Evolutionary conservation across 176 grass and related monocot species (phyloP).

Genomic region (Oryza meyeriana): DNA sequence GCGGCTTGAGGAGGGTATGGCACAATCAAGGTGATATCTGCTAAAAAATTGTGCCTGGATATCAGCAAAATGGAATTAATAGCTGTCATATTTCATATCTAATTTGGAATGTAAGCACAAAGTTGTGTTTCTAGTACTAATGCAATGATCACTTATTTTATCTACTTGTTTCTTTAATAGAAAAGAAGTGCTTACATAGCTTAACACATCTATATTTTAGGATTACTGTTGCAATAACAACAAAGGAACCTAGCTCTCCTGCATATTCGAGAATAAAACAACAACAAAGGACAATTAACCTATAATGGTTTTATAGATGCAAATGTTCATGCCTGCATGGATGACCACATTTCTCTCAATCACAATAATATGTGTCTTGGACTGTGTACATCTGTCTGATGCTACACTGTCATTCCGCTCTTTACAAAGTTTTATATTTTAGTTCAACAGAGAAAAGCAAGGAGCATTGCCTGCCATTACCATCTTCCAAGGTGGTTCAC

Average conservation of each 20-base stretch:
- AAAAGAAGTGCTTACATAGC: background rate
- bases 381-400: background rate
- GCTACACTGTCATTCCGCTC: background rate
- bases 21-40: conserved; percentile 4
- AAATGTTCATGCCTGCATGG: background rate
- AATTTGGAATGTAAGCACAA: background rate
- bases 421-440: background rate
- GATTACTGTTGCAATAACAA: too few relatives aligned
- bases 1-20: background rate
- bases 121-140: background rate
- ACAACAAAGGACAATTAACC: background rate
- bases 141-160: background rate
- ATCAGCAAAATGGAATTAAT: background rate
- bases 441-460: background rate
- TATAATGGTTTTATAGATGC: background rate
- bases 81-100: background rate
- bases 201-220: background rate
- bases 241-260: too few relatives aligned
- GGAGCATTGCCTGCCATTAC: conserved; percentile 28
- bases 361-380: background rate
- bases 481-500: conserved; percentile 22
- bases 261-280: too few relatives aligned
- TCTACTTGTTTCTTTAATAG: background rate
- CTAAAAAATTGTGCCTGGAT: background rate
- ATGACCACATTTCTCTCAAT: background rate